Evolutionary conservation across 345 rosid species (phyloP).

Genomic region (Lenwebbia sp.): DNA sequence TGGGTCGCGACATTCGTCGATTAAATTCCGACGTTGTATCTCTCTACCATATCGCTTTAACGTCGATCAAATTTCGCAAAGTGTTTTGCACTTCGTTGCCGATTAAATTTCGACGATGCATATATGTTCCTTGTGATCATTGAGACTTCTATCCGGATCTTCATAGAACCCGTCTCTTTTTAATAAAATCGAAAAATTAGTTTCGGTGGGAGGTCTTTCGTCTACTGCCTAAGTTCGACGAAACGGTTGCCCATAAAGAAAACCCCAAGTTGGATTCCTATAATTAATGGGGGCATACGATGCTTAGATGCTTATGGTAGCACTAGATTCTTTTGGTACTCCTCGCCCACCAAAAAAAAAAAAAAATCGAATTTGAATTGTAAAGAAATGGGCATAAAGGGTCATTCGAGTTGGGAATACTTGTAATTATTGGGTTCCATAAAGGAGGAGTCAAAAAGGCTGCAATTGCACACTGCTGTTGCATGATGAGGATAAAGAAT

Average conservation of each 20-base stretch:
- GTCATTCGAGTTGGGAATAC: background rate
- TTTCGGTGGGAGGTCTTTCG: too few species aligned
- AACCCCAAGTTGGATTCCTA: background rate
- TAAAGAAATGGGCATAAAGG: background rate
- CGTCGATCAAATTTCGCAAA: too few species aligned
- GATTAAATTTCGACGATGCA: too few species aligned
- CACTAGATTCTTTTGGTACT: background rate
- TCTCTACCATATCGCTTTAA: too few species aligned
- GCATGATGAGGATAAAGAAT: background rate
- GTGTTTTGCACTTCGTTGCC: too few species aligned
- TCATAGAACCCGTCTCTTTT: too few species aligned
- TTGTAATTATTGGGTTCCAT: background rate
- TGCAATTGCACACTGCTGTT: background rate
- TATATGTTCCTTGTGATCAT: too few species aligned
- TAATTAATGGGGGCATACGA: background rate
- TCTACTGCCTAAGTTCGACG: too few species aligned
- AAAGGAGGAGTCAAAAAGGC: background rate
- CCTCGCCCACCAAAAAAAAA: background rate
- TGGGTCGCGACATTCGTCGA: too few species aligned
- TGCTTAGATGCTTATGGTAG: background rate
- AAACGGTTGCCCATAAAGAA: background rate
- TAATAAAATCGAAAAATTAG: too few species aligned
- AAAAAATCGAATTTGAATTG: background rate
- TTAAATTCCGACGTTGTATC: too few species aligned
- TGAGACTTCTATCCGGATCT: too few species aligned